phyloP scores from a whole-genome alignment of 805 yeast species.

The Starmerella bombicola region DNA sequence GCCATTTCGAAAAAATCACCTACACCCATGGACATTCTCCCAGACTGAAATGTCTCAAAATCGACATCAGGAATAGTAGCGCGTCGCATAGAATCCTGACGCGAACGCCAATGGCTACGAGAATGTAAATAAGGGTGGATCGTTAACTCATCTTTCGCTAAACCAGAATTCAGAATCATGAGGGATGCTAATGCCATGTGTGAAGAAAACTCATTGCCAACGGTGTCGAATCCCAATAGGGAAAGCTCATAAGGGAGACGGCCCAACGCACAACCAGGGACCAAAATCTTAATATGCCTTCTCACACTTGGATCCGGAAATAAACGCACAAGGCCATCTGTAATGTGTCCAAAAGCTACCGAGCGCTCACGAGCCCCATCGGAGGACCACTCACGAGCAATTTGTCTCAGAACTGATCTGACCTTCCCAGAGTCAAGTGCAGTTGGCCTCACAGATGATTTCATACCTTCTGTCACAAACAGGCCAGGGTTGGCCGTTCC shows the following conservation, averaged over 20 bases:
- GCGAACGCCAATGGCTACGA: conserved; percentile 49
- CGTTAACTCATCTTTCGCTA: conserved; percentile 8
- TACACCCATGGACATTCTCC: conserved; percentile 52
- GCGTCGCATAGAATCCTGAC: conserved; percentile 41
- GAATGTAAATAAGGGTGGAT: conserved; percentile 42
- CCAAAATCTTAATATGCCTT: conserved; percentile 34
- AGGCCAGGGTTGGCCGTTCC: too few relatives aligned
- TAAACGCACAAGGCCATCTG: conserved; percentile 31
- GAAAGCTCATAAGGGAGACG: conserved; percentile 61
- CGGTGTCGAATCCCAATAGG: conserved; percentile 37
- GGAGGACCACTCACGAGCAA: conserved; percentile 65
- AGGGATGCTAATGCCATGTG: conserved; percentile 56
- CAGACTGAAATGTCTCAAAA: conserved; percentile 15
- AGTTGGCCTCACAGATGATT: too few relatives aligned
- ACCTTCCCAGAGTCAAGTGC: conserved; percentile 34
- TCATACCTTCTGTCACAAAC: too few relatives aligned
- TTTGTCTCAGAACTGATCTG: conserved; percentile 47
- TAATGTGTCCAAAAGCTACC: conserved; percentile 45
- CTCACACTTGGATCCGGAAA: conserved; percentile 25
- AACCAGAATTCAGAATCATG: conserved; percentile 23
- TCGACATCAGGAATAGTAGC: conserved; percentile 31
- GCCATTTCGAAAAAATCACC: conserved; percentile 55
- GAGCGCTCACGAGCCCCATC: conserved; percentile 42
- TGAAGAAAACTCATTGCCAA: conserved; percentile 69
- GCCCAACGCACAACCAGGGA: conserved; percentile 90